Percentiles rank a stretch among this genome's conserved stretches.
Evolutionary conservation across 176 grass and related monocot species (phyloP).

Genomic region (Aegilops longissima): DNA sequence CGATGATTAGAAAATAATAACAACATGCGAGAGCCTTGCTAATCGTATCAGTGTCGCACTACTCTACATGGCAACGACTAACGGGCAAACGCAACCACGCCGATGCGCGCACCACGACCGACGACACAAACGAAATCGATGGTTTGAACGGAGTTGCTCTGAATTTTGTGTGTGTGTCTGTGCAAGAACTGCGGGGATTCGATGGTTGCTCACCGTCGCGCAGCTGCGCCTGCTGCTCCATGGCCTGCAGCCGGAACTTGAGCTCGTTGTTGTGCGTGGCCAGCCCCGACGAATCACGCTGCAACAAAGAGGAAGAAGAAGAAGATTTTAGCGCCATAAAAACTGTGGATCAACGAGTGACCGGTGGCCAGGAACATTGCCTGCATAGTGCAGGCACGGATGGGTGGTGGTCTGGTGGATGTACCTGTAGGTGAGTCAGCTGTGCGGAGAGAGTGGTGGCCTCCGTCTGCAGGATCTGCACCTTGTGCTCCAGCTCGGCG

Average conservation of each 20-base stretch:
- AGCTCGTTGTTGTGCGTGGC: conserved; percentile 81
- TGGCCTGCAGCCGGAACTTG: conserved; percentile 93
- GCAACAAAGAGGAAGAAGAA: background rate
- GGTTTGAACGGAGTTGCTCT: background rate
- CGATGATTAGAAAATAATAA: conserved; percentile 11
- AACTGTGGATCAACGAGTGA: background rate
- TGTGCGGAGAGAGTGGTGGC: conserved; percentile 84
- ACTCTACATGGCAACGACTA: conserved; percentile 22
- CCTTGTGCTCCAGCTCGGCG: conserved; percentile 91
- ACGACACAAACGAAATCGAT: background rate
- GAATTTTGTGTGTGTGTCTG: background rate
- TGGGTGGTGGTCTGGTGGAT: background rate
- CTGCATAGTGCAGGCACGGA: background rate
- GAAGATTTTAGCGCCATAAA: background rate
- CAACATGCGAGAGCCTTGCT: background rate
- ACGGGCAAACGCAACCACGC: conserved; percentile 20
- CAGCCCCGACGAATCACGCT: conserved; percentile 69
- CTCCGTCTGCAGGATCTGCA: conserved; percentile 87
- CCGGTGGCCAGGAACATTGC: background rate
- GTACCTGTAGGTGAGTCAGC: conserved; percentile 79
- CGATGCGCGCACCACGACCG: background rate
- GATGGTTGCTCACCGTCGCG: conserved; percentile 71
- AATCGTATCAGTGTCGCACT: background rate
- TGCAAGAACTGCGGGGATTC: background rate
- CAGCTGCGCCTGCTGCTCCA: conserved; percentile 94